Percentiles rank a stretch among this genome's conserved stretches.
These are phyloP conservation scores for Carallia brachiata DNA, from an alignment of 345 rosid genomes.

Conservation along the genomic window DNA sequence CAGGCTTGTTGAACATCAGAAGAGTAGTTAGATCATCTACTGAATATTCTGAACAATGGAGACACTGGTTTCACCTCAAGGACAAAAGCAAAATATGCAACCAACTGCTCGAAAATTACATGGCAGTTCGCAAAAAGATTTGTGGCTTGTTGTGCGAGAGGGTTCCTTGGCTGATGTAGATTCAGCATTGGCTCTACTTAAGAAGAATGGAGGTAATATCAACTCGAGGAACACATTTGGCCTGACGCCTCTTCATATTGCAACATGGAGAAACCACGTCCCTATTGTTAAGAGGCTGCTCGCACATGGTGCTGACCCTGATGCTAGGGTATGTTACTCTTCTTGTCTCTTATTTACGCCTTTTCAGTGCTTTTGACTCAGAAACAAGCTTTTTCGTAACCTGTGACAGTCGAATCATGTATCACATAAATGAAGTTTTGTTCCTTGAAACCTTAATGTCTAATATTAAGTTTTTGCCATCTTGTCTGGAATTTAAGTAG, in stretches of 20 bases:
- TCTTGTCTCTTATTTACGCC: slow-evolving; percentile 1
- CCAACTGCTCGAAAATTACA: slow-evolving; percentile 44
- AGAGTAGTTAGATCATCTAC: slow-evolving; percentile 13
- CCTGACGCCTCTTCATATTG: slow-evolving; percentile 82
- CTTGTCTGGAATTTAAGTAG: no score
- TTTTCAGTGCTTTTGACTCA: background rate
- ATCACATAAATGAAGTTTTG: no score
- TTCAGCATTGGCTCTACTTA: slow-evolving; percentile 52
- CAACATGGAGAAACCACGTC: slow-evolving; percentile 92
- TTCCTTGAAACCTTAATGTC: no score
- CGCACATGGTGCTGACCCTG: slow-evolving; percentile 94
- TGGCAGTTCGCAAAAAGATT: slow-evolving; percentile 52
- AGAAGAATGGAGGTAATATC: slow-evolving; percentile 81
- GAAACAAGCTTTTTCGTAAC: background rate
- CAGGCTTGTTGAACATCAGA: slow-evolving; percentile 5
- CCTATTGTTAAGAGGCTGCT: slow-evolving; percentile 87
- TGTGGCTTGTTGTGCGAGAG: slow-evolving; percentile 71
- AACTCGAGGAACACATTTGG: slow-evolving; percentile 75
- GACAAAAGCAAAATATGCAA: slow-evolving; percentile 52
- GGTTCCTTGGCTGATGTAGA: slow-evolving; percentile 89
- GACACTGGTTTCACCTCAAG: slow-evolving; percentile 53
- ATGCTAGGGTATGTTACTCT: slow-evolving; percentile 78
- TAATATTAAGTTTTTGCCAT: no score
- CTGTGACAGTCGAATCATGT: no score
- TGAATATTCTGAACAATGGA: slow-evolving; percentile 39